Evolutionary conservation across 148 eudicot genomes (phyloP), one percentile per base, ranked within the genome.

Genomic region (Suaeda aralocaspica): DNA sequence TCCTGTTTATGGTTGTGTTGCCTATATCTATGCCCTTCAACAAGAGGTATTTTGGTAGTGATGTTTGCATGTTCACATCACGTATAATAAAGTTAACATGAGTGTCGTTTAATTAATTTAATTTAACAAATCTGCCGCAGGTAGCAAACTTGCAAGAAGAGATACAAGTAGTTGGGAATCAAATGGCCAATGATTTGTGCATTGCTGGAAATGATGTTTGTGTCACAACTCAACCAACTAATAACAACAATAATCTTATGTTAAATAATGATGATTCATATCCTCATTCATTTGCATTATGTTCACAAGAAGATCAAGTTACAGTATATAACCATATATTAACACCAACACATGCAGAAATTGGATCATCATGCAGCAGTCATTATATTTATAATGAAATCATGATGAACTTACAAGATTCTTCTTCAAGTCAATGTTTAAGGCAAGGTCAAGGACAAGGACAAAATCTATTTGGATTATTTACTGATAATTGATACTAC

Each of bases 1-100:
- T 82, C 97, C 97, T 39, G 77, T 87, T 3, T 89, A 85, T 68
- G 95, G 97, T 19, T 92, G 95, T 68, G 87, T 92, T 74, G 73
- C 87, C 64, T 86, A 92, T 44, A 86, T 92, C 49, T 72, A 82
- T 55, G 89, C 91, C 33, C 97, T 92, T 55, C 86, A 89, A 70
- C 88, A 81, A 72, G 84, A 89, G 92, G 97, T 92, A n/a, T n/a
- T 36, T 36, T 36, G 41, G 41, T 36, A 3, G 8, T 3, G 41
- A 36, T 36, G 41, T 8, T 36, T 36, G 8, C 41, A 36, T 36
- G 8, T 8, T 8, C 41, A n/a, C n/a, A n/a, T n/a, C n/a, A n/a
- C n/a, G n/a, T n/a, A n/a, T n/a, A n/a, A n/a, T n/a, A 36, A 36
- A 3, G 41, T 36, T 36, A 36, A 36, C n/a, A n/a, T 36, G 4